Evolutionary conservation across 169 alveolate genomes (phyloP), one percentile per base, ranked within the genome.

Genomic region (Plasmodium yoelii): DNA sequence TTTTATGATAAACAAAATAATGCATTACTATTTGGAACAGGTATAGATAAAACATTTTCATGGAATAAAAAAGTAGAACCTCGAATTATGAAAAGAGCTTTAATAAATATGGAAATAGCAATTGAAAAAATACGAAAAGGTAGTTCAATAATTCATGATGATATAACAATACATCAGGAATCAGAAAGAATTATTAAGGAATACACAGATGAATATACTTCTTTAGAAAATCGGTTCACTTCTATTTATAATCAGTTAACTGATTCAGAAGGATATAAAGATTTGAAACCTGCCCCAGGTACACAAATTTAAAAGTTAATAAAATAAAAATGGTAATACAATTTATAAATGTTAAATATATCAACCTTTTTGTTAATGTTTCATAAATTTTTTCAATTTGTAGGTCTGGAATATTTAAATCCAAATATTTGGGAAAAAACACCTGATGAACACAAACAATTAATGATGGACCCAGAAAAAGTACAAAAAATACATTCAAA

Each of bases 91-190:
- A 72, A 65, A 34, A 49, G 88, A 24, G 94, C 94, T n/a, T 24
- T 91, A 34, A 63, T 91, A 24, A 87, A 64, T 56, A 87, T 91
- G 92, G 94, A 91, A n/a, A 91, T 91, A 77, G 92, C 94, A 12
- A 55, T 67, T 18, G 94, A 91, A 77, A 77, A 86, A 26, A 55
- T 74, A 28, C 56, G 94, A 13, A 68, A 75, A 24, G 94, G 94
- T 5, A 77, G 88, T 26, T 82, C 80, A 9, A 24, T 70, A 18
- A 26, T 64, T 1, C 77, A 61, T 10, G 90, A 90, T 8, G 73
- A 71, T 63, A 24, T 77, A n/a, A 77, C 88, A 1, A 42, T 51
- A 51, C 63, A 64, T 34, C 74, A 77, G 39, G 73, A 55, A 51
- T 63, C 60, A 13, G 77, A 77, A 0, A 28, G 88, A 12, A 77